These are phyloP conservation scores for Earliella scabrosa DNA, from an alignment of 1,284 basidiomycete genomes.

Conservation along the genomic window DNA sequence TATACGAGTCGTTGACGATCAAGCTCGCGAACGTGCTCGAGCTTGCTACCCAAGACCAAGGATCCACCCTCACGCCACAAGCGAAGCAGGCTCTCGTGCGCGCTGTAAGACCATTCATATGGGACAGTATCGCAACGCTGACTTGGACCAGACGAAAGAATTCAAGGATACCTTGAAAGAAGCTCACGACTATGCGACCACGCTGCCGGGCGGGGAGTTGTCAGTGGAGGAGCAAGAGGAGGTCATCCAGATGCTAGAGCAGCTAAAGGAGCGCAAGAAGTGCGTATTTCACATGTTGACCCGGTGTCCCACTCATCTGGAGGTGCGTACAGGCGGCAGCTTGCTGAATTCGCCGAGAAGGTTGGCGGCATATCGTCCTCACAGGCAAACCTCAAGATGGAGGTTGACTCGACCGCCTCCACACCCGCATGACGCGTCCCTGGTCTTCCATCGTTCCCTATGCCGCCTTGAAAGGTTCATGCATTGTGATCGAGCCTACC, in stretches of 20 bases:
- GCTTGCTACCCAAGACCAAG: slow-evolving; percentile 56
- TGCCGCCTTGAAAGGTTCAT: no score
- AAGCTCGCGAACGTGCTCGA: slow-evolving; percentile 59
- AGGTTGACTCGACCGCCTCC: slow-evolving; percentile 60
- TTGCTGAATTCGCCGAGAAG: slow-evolving; percentile 44
- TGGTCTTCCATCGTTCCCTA: neutral
- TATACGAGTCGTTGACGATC: slow-evolving; percentile 48
- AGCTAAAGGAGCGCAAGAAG: slow-evolving; percentile 61
- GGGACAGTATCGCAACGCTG: neutral
- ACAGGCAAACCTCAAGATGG: slow-evolving; percentile 42
- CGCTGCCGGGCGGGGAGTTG: slow-evolving; percentile 69
- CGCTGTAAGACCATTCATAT: slow-evolving; percentile 46
- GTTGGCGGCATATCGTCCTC: slow-evolving; percentile 29
- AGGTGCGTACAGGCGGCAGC: slow-evolving; percentile 42
- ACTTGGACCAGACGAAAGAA: slow-evolving; percentile 57
- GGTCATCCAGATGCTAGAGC: slow-evolving; percentile 65
- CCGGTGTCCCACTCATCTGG: no score
- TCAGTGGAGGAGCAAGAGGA: slow-evolving; percentile 66
- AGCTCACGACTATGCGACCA: slow-evolving; percentile 58
- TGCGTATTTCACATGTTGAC: slow-evolving; percentile 35
- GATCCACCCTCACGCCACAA: slow-evolving; percentile 49
- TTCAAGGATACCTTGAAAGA: slow-evolving; percentile 59
- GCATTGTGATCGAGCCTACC: neutral
- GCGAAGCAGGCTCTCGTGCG: slow-evolving; percentile 66
- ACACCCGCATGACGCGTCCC: slow-evolving; percentile 36